These are phyloP conservation scores for Plasmodium gonderi DNA, from an alignment of 169 alveolate species.

Conservation along the genomic window DNA sequence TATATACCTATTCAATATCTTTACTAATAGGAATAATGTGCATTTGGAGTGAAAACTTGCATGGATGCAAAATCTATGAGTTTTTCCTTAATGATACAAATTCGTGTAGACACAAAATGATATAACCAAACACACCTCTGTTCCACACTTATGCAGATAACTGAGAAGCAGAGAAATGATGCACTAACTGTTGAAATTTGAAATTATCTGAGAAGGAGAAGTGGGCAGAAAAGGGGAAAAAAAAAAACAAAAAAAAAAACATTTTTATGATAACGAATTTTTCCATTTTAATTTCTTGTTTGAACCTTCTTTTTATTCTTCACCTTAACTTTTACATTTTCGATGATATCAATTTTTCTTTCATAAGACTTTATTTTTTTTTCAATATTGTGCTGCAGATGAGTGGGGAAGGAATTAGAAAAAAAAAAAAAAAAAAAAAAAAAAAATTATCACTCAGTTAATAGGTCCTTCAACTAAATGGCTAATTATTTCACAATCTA, in stretches of 20 bases:
- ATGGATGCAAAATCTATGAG: too few species aligned
- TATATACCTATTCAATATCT: background rate
- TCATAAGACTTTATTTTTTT: conserved; percentile 51
- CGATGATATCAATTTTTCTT: conserved; percentile 35
- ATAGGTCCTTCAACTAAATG: too few species aligned
- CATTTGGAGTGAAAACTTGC: too few species aligned
- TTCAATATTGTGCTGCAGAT: background rate
- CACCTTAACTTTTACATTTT: conserved; percentile 10
- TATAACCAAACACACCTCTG: background rate
- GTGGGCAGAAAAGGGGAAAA: background rate
- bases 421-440: background rate
- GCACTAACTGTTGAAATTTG: conserved; percentile 42
- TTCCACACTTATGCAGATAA: conserved; percentile 5
- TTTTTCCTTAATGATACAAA: too few species aligned
- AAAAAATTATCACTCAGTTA: too few species aligned
- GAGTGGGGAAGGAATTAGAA: background rate
- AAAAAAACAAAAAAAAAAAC: background rate
- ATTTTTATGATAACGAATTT: background rate
- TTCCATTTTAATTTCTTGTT: background rate
- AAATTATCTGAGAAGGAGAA: too few species aligned
- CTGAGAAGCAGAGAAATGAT: conserved; percentile 65
- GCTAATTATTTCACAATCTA: too few species aligned
- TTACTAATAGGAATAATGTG: background rate
- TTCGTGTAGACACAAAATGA: too few species aligned
- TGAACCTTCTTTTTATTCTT: background rate